Conservation (phyloP, 2,329 filamentous ascomycete species). For the Botrytis squamosa region DNA sequence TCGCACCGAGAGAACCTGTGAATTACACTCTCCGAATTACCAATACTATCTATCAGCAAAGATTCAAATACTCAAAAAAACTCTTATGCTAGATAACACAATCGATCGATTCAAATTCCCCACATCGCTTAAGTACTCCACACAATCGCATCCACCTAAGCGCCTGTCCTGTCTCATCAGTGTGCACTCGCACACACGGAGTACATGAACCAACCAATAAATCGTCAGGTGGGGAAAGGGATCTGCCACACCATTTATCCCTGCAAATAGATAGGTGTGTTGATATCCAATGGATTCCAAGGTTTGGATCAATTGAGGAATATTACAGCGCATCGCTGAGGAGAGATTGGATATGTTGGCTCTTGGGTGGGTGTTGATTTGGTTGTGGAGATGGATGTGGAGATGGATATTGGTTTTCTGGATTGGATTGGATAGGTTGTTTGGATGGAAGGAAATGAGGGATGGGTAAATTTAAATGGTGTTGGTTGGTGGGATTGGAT, state of each 20-base stretch:
- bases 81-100: background rate
- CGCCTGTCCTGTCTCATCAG: background rate
- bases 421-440: too few species aligned
- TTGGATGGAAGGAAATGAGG: too few species aligned
- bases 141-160: background rate
- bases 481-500: too few species aligned
- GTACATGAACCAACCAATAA: background rate
- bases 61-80: background rate
- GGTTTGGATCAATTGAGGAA: too few species aligned
- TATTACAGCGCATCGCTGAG: too few species aligned
- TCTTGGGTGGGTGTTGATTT: too few species aligned
- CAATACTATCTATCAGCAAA: background rate
- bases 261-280: background rate
- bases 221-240: background rate
- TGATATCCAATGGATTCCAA: background rate
- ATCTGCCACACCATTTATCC: background rate
- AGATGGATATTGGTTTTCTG: too few species aligned
- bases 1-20: background rate
- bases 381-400: too few species aligned
- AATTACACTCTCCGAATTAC: background rate
- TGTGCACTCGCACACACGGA: background rate
- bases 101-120: background rate
- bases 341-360: too few species aligned
- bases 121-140: background rate
- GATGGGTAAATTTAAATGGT: too few species aligned